Evolutionary conservation across 257 asterid species (phyloP).

Genomic region (Solanum stenotomum): DNA sequence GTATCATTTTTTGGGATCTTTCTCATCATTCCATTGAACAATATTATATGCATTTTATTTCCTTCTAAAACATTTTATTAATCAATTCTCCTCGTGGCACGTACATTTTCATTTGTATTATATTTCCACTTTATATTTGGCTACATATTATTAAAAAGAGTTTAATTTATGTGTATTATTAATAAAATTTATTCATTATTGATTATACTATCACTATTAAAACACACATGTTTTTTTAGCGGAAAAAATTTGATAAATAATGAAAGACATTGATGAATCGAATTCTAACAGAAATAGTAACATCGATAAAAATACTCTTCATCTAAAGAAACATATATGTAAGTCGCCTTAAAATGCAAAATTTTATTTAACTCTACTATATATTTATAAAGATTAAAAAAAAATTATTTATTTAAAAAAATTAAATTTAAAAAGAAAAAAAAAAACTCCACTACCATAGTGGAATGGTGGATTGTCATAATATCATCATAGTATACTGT

Average conservation of each 20-base stretch:
- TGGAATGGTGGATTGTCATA: background rate
- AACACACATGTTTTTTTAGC: background rate
- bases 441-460: background rate
- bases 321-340: background rate
- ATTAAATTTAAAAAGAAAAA: fast-evolving
- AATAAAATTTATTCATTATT: background rate
- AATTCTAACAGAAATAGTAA: background rate
- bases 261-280: background rate
- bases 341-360: fast-evolving
- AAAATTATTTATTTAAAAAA: too few relatives aligned
- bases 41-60: background rate
- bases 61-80: background rate
- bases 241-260: background rate
- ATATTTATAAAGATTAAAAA: background rate
- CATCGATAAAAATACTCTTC: background rate
- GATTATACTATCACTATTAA: background rate
- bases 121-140: background rate
- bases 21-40: background rate
- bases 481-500: background rate
- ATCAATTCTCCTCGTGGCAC: background rate
- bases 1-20: background rate
- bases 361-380: background rate
- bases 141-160: background rate
- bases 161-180: background rate
- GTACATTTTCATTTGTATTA: background rate